Evolutionary conservation across 2,329 filamentous ascomycete genomes (phyloP), one percentile per base, ranked within the genome.

Genomic region (Neoascochyta sp.): DNA sequence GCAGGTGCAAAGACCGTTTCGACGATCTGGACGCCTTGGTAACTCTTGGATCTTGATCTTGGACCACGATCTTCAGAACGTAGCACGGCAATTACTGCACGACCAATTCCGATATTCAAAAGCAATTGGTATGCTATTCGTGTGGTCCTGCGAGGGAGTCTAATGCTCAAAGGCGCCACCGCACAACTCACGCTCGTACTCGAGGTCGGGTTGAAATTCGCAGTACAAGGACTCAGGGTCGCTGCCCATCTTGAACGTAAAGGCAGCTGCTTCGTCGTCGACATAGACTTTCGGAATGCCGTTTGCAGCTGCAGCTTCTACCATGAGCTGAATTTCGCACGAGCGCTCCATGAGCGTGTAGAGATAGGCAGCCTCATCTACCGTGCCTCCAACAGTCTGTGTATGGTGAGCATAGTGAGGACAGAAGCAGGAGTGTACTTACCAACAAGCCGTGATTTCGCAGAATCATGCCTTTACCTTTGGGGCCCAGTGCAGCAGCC

Each of bases 301-400:
- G 22, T 71, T 71, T 9, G 67, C 72, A 2, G 71, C 74, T 0
- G 83, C 81, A 0, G 81, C 80, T 62, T 87, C 83, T 20, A 79
- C 76, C 45, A 73, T 65, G 29, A 86, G 64, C 63, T 87, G 82
- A 17, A 83, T 73, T 33, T 77, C 71, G 54, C 83, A 86, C 25
- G 74, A 78, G 27, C 80, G 70, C 58, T 87, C 83, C 57, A 86
- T 69, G 24, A 82, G 63, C 0, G 76, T 78, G 52, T 85, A 83
- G 29, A 86, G 58, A 57, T 80, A 87, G 0, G 78, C 78, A 1
- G 83, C 83, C 60, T 87, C 83, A 52, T 87, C 83, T 2, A 87
- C 82, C 0, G 83, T 87, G 5, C 60, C 50, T 4, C 83, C 83
- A 0, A 85, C 81, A 0, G 80, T 84, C 58, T 62, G 16, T 5